Evolutionary conservation across 2,329 filamentous ascomycete species (phyloP).

Genomic region (Capronia americana): DNA sequence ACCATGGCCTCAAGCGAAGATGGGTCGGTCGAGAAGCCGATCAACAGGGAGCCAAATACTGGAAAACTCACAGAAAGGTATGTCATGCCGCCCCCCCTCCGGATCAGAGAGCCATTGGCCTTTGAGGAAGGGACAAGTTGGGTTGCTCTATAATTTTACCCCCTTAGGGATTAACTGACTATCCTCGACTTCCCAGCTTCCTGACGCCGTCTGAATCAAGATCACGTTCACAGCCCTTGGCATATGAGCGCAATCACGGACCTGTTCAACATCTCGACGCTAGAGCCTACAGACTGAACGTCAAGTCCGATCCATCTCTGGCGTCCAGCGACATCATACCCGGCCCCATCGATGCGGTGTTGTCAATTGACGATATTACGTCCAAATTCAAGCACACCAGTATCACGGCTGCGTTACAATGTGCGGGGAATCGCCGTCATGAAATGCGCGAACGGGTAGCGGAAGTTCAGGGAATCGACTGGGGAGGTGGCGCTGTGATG

Average conservation of each 20-base stretch:
- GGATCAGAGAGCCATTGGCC: background rate
- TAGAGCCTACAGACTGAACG: slow-evolving; percentile 49
- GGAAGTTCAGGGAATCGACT: slow-evolving; percentile 65
- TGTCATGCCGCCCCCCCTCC: no score
- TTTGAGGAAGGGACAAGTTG: background rate
- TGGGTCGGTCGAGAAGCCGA: slow-evolving; percentile 39
- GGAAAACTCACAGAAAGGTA: slow-evolving; percentile 37
- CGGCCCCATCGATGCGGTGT: background rate
- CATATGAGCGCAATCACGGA: slow-evolving; percentile 65
- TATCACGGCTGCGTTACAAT: slow-evolving; percentile 62
- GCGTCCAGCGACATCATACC: background rate
- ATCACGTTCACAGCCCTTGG: background rate
- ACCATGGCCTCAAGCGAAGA: slow-evolving; percentile 21
- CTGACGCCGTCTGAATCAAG: slow-evolving; percentile 7
- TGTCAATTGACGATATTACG: background rate
- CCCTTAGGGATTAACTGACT: background rate
- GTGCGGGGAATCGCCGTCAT: slow-evolving; percentile 65
- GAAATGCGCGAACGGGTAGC: slow-evolving; percentile 66
- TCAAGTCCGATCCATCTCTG: slow-evolving; percentile 39
- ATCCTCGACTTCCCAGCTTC: slow-evolving; percentile 3
- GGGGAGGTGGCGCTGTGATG: slow-evolving; percentile 66
- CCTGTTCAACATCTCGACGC: slow-evolving; percentile 53
- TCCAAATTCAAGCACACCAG: background rate
- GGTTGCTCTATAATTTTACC: background rate
- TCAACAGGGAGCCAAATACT: slow-evolving; percentile 44